Percentiles rank a stretch among this genome's conserved stretches.
These are phyloP conservation scores for Babesia divergens DNA, from an alignment of 169 alveolate genomes.

Conservation along the genomic window DNA sequence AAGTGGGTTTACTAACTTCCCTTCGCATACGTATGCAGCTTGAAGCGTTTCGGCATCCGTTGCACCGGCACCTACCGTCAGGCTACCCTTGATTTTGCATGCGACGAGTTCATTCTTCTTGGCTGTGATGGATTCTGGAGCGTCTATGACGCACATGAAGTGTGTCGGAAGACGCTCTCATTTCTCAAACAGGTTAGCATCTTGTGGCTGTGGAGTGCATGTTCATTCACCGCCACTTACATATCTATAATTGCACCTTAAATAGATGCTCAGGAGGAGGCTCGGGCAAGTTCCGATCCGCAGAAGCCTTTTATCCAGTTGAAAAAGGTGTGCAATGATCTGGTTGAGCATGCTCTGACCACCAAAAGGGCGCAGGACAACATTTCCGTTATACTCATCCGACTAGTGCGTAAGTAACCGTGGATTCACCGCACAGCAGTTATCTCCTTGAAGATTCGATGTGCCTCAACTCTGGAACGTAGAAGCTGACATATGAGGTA, in stretches of 20 bases:
- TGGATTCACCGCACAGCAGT: conserved; percentile 38
- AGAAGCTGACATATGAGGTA: conserved; percentile 80
- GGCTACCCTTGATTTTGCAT: conserved; percentile 61
- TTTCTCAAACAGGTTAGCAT: conserved; percentile 32
- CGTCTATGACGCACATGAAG: conserved; percentile 53
- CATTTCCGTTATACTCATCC: conserved; percentile 41
- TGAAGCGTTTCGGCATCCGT: conserved; percentile 77
- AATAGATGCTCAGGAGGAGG: conserved; percentile 58
- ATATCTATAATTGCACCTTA: neutral
- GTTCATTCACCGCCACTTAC: neutral
- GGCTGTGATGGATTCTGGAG: conserved; percentile 97
- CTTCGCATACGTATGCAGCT: conserved; percentile 31
- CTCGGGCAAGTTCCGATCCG: conserved; percentile 58
- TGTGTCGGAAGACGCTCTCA: conserved; percentile 48
- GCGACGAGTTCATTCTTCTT: conserved; percentile 89
- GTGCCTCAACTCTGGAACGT: conserved; percentile 73
- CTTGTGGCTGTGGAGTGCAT: neutral
- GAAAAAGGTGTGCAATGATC: conserved; percentile 66
- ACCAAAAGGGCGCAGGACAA: conserved; percentile 75
- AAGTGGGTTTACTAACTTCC: conserved; percentile 76
- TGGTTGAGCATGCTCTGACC: conserved; percentile 72
- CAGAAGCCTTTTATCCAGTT: conserved; percentile 48
- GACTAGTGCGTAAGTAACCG: conserved; percentile 13
- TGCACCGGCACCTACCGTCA: conserved; percentile 76
- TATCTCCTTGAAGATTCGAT: conserved; percentile 56